Conservation (phyloP, 495 filamentous ascomycete species). For the Talaromyces liani region DNA sequence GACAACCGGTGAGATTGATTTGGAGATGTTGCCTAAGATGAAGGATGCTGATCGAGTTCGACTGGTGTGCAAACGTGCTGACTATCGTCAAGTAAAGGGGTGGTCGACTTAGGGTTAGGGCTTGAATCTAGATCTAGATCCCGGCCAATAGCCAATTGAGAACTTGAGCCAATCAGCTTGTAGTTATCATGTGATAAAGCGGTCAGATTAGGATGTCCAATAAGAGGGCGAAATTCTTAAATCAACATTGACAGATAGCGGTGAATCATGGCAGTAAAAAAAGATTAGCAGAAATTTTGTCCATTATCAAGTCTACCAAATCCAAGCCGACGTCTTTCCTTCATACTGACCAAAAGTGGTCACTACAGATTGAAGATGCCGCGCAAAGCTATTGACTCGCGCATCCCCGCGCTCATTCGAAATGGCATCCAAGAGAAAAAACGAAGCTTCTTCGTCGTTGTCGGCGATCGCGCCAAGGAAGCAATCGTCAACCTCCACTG, state of each 20-base stretch:
- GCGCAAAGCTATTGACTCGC: conserved; percentile 67
- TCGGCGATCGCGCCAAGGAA: conserved; percentile 94
- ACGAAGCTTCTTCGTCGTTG: conserved; percentile 93
- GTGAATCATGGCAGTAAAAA: neutral
- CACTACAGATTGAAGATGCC: conserved; percentile 30
- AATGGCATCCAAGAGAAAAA: conserved; percentile 98
- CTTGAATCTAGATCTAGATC: neutral
- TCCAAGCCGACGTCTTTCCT: neutral
- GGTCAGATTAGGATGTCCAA: neutral
- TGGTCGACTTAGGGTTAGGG: neutral
- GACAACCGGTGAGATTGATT: neutral
- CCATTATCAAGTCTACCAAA: neutral
- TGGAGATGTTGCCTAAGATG: neutral
- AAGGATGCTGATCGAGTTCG: neutral
- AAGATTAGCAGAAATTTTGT: conserved; percentile 7
- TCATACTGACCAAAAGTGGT: neutral
- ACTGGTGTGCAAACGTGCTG: neutral
- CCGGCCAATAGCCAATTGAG: neutral
- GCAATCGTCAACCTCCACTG: conserved; percentile 93
- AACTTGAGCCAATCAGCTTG: neutral
- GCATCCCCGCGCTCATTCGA: conserved; percentile 90
- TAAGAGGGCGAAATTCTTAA: neutral
- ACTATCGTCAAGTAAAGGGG: neutral
- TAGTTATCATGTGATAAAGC: neutral
- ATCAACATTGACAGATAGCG: neutral